Percentiles rank a stretch among this genome's conserved stretches.
These are phyloP conservation scores for Diaporthe aspalathi DNA, from an alignment of 2,329 filamentous ascomycete genomes.

Conservation along the genomic window DNA sequence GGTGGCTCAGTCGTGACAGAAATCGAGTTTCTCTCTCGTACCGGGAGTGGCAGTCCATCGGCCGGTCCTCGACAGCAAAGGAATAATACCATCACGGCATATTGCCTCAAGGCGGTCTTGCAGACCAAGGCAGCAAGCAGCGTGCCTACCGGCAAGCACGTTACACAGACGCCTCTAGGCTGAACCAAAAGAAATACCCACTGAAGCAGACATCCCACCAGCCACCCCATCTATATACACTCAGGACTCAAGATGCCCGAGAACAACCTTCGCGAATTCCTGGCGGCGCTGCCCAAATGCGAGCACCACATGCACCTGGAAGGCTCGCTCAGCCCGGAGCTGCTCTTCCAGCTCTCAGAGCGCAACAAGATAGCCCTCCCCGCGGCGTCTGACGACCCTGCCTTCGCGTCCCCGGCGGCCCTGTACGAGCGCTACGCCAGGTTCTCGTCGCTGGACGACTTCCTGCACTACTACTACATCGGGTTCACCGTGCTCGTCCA, in stretches of 20 bases:
- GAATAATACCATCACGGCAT: background rate
- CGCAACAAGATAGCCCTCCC: constrained; percentile 75
- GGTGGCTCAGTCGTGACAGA: background rate
- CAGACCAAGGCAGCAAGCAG: background rate
- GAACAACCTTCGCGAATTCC: constrained; percentile 66
- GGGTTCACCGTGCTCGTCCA: constrained; percentile 77
- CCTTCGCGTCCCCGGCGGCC: constrained; percentile 70
- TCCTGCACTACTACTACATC: constrained; percentile 82
- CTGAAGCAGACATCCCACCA: background rate
- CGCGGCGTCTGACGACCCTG: constrained; percentile 62
- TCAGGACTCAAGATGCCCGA: constrained; percentile 63
- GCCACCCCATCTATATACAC: background rate
- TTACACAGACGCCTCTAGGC: background rate
- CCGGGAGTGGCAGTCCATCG: background rate
- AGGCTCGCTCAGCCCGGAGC: constrained; percentile 75
- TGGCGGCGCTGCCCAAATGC: constrained; percentile 78
- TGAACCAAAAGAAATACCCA: background rate
- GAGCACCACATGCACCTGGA: constrained; percentile 87
- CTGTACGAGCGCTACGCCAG: constrained; percentile 72
- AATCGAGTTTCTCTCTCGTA: background rate
- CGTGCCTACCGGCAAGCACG: background rate
- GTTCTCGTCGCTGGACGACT: constrained; percentile 80
- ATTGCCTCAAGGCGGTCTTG: background rate
- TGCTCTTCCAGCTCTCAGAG: constrained; percentile 76
- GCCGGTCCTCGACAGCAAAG: background rate